Conservation (phyloP, 2,329 filamentous ascomycete species). For the Aspergillus fructus region DNA sequence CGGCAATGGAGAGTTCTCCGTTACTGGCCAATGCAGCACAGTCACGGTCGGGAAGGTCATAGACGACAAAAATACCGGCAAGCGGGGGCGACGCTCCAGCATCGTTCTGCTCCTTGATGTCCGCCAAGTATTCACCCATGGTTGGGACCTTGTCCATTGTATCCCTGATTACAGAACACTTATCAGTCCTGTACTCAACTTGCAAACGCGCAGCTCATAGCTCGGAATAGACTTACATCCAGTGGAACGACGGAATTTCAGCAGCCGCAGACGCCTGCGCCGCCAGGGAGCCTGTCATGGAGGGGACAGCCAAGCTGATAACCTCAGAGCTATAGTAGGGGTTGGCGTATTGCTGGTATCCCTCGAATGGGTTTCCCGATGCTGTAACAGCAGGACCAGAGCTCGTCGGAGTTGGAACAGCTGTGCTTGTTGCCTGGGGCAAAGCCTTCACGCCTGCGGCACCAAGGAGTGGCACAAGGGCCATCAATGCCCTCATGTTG, state of each 20-base stretch:
- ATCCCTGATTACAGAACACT: slow-evolving; percentile 31
- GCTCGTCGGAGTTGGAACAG: slow-evolving; percentile 17
- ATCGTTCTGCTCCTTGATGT: slow-evolving; percentile 49
- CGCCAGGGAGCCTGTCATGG: slow-evolving; percentile 56
- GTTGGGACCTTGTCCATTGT: slow-evolving; percentile 50
- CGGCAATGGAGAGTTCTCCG: slow-evolving; percentile 58
- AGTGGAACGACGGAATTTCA: slow-evolving; percentile 52
- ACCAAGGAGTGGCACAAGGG: slow-evolving; percentile 19
- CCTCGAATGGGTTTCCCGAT: slow-evolving; percentile 54
- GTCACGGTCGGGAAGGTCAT: slow-evolving; percentile 64
- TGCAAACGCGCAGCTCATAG: neutral
- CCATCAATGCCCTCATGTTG: slow-evolving; percentile 22
- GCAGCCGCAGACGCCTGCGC: slow-evolving; percentile 51
- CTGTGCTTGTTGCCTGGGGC: slow-evolving; percentile 20
- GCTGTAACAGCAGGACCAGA: slow-evolving; percentile 18
- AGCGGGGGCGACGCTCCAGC: slow-evolving; percentile 49
- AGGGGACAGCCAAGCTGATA: slow-evolving; percentile 59
- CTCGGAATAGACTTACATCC: slow-evolving; percentile 43
- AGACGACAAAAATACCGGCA: slow-evolving; percentile 58
- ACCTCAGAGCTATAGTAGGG: slow-evolving; percentile 56
- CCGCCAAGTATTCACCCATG: slow-evolving; percentile 48
- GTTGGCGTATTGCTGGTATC: slow-evolving; percentile 52
- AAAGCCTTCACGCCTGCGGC: slow-evolving; percentile 18
- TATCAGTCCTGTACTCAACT: neutral
- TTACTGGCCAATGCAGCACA: slow-evolving; percentile 64